phyloP scores from a whole-genome alignment of 441 rosid genomes.

The Corymbia calophylla region DNA sequence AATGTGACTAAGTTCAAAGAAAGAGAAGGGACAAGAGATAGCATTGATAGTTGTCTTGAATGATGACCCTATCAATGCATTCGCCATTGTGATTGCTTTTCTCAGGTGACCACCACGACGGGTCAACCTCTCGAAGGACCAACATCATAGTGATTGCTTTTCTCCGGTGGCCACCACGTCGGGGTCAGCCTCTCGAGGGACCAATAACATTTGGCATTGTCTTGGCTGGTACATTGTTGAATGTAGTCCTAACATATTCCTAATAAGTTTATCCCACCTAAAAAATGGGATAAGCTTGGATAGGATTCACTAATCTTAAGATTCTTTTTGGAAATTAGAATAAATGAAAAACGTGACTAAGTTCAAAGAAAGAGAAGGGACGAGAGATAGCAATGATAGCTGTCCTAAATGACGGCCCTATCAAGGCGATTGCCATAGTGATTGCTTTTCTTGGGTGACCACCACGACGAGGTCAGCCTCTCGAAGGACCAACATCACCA shows the following conservation, averaged over 20 bases:
- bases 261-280: no score
- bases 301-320: background rate
- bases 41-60: background rate
- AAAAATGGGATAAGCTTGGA: no score
- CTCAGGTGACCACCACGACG: background rate
- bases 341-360: background rate
- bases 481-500: background rate
- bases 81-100: background rate
- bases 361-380: background rate
- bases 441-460: background rate
- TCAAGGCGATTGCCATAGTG: background rate
- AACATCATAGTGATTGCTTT: background rate
- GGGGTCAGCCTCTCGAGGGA: no score
- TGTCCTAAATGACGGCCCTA: background rate
- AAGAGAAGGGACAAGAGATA: background rate
- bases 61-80: background rate
- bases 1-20: background rate
- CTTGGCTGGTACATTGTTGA: no score
- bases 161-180: no score
- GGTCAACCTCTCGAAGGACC: background rate
- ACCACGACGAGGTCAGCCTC: background rate
- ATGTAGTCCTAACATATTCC: no score
- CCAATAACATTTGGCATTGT: no score
- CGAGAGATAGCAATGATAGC: background rate
- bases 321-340: background rate